A percentile compares a stretch with the other conserved stretches of the same genome.
Evolutionary conservation across 73 alveolate genomes (phyloP).

Genomic region (Stentor coeruleus): DNA sequence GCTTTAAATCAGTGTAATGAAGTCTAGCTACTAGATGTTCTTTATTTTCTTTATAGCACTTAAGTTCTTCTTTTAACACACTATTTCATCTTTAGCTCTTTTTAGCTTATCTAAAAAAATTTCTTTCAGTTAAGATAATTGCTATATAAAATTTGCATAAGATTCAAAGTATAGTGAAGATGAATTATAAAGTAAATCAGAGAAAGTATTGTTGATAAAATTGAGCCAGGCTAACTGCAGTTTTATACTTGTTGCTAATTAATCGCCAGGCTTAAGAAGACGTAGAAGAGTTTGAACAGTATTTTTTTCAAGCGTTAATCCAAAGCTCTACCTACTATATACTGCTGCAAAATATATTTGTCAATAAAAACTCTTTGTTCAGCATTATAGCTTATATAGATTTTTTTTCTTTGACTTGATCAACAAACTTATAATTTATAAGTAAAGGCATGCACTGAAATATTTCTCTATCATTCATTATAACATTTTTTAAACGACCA

Average conservation of each 20-base stretch:
- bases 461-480: too few species aligned
- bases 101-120: not conserved
- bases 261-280: not conserved
- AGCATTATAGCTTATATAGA: not conserved
- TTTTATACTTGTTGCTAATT: not conserved
- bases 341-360: not conserved
- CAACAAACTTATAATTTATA: not conserved
- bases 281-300: not conserved
- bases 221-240: not conserved
- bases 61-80: not conserved
- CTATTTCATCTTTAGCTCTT: not conserved
- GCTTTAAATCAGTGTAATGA: not conserved
- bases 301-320: not conserved
- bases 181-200: not conserved
- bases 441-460: not conserved
- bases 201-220: too few species aligned
- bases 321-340: not conserved
- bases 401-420: not conserved
- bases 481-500: not conserved
- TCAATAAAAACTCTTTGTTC: not conserved
- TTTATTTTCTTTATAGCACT: not conserved
- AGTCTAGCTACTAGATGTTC: not conserved
- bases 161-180: too few species aligned
- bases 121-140: not conserved
- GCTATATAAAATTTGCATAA: not conserved